Evolutionary conservation across 257 asterid genomes (phyloP).

Genomic region (Cruciata laevipes): DNA sequence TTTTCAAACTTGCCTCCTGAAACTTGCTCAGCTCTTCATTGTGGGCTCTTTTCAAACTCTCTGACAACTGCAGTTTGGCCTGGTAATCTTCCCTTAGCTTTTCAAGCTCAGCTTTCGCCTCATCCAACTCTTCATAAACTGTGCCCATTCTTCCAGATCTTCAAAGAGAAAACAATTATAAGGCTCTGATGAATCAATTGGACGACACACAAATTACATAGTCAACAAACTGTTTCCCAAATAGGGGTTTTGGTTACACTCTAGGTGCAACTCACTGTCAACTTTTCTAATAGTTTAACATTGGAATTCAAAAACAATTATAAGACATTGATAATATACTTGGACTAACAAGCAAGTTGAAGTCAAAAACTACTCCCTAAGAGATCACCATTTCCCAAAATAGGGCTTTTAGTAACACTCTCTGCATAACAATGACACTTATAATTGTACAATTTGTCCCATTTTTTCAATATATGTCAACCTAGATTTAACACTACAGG

Average conservation of each 20-base stretch:
- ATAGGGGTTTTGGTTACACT: neutral
- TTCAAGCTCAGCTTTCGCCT: conserved; percentile 58
- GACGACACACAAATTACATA: neutral
- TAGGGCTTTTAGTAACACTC: neutral
- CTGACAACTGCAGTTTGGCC: conserved; percentile 47
- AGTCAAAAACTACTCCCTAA: neutral
- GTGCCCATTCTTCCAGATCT: conserved; percentile 42
- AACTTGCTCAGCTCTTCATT: conserved; percentile 46
- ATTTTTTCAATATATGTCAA: no score
- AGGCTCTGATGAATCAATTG: neutral
- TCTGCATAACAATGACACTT: neutral
- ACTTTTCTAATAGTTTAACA: no score
- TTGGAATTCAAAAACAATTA: neutral
- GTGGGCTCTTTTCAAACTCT: conserved; percentile 55
- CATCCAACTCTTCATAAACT: conserved; percentile 64
- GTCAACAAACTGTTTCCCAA: neutral
- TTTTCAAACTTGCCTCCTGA: conserved; percentile 49
- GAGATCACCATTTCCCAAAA: neutral
- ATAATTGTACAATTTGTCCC: neutral
- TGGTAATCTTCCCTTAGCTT: conserved; percentile 46
- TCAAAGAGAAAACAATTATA: conserved; percentile 3
- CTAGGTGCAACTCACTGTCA: neutral
- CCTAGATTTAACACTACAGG: no score
- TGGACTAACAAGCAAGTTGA: no score
- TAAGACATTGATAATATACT: no score